phyloP scores from a whole-genome alignment of 805 yeast species.

The Pichia deserticola region DNA sequence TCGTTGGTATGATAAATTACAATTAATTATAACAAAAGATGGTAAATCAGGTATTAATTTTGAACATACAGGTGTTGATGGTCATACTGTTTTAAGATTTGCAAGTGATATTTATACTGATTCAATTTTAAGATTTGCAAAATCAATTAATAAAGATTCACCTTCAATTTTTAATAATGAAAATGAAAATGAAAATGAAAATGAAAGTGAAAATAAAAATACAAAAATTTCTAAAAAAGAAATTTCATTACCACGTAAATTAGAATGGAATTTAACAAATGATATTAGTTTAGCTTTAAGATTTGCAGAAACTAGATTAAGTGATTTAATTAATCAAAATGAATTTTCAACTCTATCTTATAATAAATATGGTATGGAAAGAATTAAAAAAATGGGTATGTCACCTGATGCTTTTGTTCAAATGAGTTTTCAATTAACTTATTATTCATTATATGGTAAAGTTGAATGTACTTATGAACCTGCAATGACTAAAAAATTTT shows the following conservation, averaged over 20 bases:
- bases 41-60: slow-evolving; percentile 92
- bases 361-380: slow-evolving; percentile 61
- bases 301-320: slow-evolving; percentile 83
- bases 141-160: slow-evolving; percentile 65
- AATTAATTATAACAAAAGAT: slow-evolving; percentile 77
- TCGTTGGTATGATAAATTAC: slow-evolving; percentile 87
- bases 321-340: slow-evolving; percentile 77
- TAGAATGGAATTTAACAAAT: slow-evolving; percentile 80
- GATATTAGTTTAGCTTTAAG: slow-evolving; percentile 73
- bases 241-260: slow-evolving; percentile 68
- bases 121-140: slow-evolving; percentile 80
- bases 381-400: slow-evolving; percentile 75
- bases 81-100: slow-evolving; percentile 84
- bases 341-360: slow-evolving; percentile 80
- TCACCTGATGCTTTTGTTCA: slow-evolving; percentile 94
- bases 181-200: slow-evolving; percentile 32
- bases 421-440: slow-evolving; percentile 73
- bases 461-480: slow-evolving; percentile 95
- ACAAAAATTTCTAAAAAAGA: slow-evolving; percentile 34
- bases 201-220: slow-evolving; percentile 46
- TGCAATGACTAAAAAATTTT: slow-evolving; percentile 84
- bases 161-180: slow-evolving; percentile 60
- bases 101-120: slow-evolving; percentile 90
- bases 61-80: slow-evolving; percentile 94
- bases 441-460: slow-evolving; percentile 71